Percentiles rank a stretch among this genome's conserved stretches.
These are phyloP conservation scores for Pochonia chlamydosporia DNA, from an alignment of 2,329 filamentous ascomycete genomes.

Conservation along the genomic window DNA sequence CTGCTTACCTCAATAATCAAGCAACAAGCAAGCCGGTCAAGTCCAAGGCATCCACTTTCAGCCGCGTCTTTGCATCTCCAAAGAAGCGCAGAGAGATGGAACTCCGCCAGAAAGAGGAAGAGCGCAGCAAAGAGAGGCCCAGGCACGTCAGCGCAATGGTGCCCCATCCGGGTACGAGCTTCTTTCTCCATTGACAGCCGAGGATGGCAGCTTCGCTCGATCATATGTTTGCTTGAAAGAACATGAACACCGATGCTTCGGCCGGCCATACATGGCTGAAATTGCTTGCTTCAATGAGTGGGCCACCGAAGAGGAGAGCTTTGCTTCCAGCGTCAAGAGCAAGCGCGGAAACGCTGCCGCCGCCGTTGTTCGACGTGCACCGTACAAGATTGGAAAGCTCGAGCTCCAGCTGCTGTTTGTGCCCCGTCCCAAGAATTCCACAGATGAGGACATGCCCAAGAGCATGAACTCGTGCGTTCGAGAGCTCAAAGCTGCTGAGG, in stretches of 20 bases:
- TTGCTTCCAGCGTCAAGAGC: conserved; percentile 85
- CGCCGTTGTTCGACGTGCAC: conserved; percentile 71
- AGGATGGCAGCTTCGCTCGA: conserved; percentile 90
- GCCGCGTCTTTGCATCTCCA: conserved; percentile 85
- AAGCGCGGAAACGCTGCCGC: conserved; percentile 69
- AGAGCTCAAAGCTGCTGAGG: conserved; percentile 87
- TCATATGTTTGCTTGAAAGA: conserved; percentile 92
- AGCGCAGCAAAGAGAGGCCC: conserved; percentile 61
- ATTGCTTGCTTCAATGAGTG: conserved; percentile 98
- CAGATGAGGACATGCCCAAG: conserved; percentile 97
- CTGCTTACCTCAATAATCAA: conserved; percentile 51
- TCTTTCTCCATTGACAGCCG: conserved; percentile 76
- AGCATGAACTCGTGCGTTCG: conserved; percentile 96
- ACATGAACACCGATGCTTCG: conserved; percentile 82
- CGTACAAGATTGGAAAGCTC: conserved; percentile 95
- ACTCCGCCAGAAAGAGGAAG: conserved; percentile 74
- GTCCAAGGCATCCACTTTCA: conserved; percentile 82
- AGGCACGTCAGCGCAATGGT: conserved; percentile 54
- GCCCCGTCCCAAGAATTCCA: conserved; percentile 78
- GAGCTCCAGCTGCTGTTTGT: conserved; percentile 93
- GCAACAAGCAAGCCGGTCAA: conserved; percentile 55
- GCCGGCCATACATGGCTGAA: conserved; percentile 80
- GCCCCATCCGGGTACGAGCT: conserved; percentile 79
- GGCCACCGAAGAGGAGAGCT: conserved; percentile 78
- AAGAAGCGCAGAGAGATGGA: conserved; percentile 97